Evolutionary conservation across 2,329 filamentous ascomycete species (phyloP).

Genomic region (Cladobotryum protrusum): DNA sequence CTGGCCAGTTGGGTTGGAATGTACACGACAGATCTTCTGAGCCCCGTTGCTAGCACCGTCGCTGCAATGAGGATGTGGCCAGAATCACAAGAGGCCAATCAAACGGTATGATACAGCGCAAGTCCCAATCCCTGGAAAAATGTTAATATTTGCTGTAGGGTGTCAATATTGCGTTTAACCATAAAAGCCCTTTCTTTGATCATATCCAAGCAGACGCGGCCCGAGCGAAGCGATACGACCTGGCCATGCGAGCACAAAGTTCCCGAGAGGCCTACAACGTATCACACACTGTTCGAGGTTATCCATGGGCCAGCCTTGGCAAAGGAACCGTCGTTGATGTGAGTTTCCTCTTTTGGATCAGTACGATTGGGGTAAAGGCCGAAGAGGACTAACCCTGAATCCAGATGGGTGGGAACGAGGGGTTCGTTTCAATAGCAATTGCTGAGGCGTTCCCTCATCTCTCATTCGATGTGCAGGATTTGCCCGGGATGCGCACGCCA

Average conservation of each 20-base stretch:
- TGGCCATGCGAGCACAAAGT: constrained; percentile 26
- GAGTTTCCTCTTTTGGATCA: constrained; percentile 4
- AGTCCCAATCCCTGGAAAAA: neutral
- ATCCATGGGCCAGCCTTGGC: constrained; percentile 20
- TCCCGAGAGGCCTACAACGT: constrained; percentile 18
- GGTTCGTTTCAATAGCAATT: constrained; percentile 18
- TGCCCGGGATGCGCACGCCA: constrained; percentile 34
- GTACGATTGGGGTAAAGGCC: neutral
- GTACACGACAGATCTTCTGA: constrained; percentile 24
- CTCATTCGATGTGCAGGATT: constrained; percentile 45
- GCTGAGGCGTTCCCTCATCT: constrained; percentile 19
- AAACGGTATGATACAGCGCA: constrained; percentile 19
- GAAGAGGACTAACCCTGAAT: neutral
- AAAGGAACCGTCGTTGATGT: constrained; percentile 23
- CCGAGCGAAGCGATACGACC: constrained; percentile 23
- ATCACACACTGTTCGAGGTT: constrained; percentile 16
- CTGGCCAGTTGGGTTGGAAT: constrained; percentile 27
- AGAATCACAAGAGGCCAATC: constrained; percentile 26
- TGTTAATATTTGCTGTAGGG: constrained; percentile 9
- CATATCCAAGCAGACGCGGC: constrained; percentile 22
- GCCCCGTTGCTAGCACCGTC: constrained; percentile 24
- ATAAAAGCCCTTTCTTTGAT: constrained; percentile 21
- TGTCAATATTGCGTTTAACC: constrained; percentile 23
- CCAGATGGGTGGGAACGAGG: constrained; percentile 22
- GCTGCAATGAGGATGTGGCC: constrained; percentile 32